A percentile compares a stretch with the other conserved stretches of the same genome.
These are phyloP conservation scores for Flaveria linearis DNA, from an alignment of 129 eudicot genomes.

Conservation along the genomic window DNA sequence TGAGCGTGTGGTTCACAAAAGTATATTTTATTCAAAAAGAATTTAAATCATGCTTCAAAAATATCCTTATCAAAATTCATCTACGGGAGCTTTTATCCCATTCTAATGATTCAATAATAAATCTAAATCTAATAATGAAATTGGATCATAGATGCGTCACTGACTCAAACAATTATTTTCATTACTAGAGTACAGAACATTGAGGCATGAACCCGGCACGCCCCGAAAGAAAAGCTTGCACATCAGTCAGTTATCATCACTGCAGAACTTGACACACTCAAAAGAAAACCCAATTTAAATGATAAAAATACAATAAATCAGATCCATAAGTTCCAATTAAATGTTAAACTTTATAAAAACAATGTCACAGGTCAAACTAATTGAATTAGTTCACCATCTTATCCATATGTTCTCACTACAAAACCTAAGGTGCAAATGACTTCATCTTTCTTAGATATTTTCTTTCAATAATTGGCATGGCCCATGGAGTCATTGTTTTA, in stretches of 20 bases:
- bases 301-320: background rate
- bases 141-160: no score
- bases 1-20: background rate
- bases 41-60: no score
- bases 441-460: conserved; percentile 42
- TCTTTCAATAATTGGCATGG: conserved; percentile 21
- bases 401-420: conserved; percentile 32
- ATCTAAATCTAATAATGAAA: background rate
- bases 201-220: no score
- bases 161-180: no score
- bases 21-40: no score
- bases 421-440: conserved; percentile 27
- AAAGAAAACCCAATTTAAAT: background rate
- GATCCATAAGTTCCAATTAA: background rate
- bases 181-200: no score
- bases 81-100: background rate
- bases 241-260: no score
- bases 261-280: no score
- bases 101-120: background rate
- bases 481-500: conserved; percentile 28
- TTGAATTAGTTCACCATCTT: conserved; percentile 18
- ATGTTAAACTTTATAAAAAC: background rate
- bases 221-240: no score
- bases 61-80: background rate
- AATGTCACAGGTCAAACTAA: background rate